Base-by-base conservation (phyloP, 805 yeast genomes). In the Teunomyces aglyptinius region DNA sequence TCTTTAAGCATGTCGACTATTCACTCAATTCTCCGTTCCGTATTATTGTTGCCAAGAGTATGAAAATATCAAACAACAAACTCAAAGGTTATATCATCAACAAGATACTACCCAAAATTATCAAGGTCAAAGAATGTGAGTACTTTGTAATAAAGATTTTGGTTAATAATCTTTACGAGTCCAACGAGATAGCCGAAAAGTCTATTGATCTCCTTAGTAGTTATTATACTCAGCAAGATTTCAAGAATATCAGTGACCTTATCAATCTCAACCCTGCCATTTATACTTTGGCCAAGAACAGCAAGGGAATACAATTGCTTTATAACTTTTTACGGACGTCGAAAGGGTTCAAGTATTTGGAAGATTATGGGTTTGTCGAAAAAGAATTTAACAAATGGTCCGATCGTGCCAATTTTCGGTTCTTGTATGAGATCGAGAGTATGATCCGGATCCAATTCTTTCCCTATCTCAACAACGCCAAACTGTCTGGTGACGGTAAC, bases 321-420 rank as follows among this genome's bases (percentile, higher is more conserved):
- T 70, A 84, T 55, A 77, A 82, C 44, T 77, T 89, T 47, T 66
- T 92, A 43, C 76, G 86, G 4, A 78, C 85, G 0, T 68, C 89
- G 0, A 59, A 67, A 7, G 99, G 98, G 0, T 89, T 87, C 62
- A 73, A 73, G 32, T 85, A 83, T 52, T 60, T 81, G 42, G 72
- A 76, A 32, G 79, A 75, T 12, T 67, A 77, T 32, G 81, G 85
- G 41, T 83, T 81, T 56, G 76, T 89, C 18, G 81, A 80, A 44
- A 67, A 63, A 10, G 91, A 88, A 56, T 78, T 90, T 73, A 78
- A 75, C 33, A 68, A 75, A 12, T 89, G 96, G 96, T 65, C 80
- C 2, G 72, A 71, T 11, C 59, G 66, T 2, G 72, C 73, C 24
- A 73, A 76, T 43, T 65, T 69, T 28, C n/a, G 38, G 5, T 49